Evolutionary conservation across 352 stramenopile genomes (phyloP), one percentile per base, ranked within the genome.

Genomic region (Phytophthora citrophthora): DNA sequence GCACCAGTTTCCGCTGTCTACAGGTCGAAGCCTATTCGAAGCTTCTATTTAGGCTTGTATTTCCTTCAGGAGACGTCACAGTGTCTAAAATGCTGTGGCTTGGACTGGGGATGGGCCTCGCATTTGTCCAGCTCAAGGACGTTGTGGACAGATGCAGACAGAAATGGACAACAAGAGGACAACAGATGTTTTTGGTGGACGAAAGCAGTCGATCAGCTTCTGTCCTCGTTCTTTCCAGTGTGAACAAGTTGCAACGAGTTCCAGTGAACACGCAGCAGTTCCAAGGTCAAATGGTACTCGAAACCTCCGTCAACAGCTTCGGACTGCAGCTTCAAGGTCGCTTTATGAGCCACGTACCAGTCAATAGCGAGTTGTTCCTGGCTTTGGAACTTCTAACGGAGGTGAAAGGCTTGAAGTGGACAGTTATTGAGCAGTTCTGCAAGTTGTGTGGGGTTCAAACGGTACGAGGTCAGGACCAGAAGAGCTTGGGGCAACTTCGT

Each of bases 321-420:
- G 79, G 74, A 59, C 61, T 94, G 20, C 83, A 90, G 31, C 44
- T 92, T 0, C 83, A 94, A 48, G 85, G 83, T 2, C 68, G 59
- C 10, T 91, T 94, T 58, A 91, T 78, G 54, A 64, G 67, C 12
- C 48, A 61, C 0, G 65, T 78, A 1, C 64, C 76, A 5, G 43
- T 53, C 0, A 65, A 60, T 2, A 61, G 54, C n/a, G 68, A 73
- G 27, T 10, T 89, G 13, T 88, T 80, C 20, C 36, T 94, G 26
- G 81, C 82, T 11, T 62, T 74, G 7, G 81, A 90, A 43, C 55
- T 92, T 13, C 71, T 75, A 27, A 49, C 80, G 20, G 24, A 45
- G 9, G 24, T 18, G 15, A 56, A 53, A 20, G 12, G 52, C 8
- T 32, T 56, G 10, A 20, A 15, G 18, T 55, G 43, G 38, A 31